Percentiles rank a stretch among this genome's conserved stretches.
These are phyloP conservation scores for Didymella pinodella DNA, from an alignment of 2,329 filamentous ascomycete species.

Conservation along the genomic window DNA sequence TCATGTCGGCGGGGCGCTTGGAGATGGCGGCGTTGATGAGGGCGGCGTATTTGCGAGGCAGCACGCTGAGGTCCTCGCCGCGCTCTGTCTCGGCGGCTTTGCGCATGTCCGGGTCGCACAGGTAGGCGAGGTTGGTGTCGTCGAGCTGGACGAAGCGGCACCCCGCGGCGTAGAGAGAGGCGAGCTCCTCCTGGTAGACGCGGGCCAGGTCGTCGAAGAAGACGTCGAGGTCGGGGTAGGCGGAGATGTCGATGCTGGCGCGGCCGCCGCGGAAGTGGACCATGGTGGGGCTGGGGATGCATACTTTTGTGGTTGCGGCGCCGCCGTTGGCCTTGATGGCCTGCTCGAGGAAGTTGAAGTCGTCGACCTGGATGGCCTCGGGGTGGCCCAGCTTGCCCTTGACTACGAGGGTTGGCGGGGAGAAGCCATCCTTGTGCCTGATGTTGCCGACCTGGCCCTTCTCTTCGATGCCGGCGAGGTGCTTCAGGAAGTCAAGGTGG, in stretches of 20 bases:
- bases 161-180: conserved; percentile 62
- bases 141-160: conserved; percentile 66
- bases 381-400: conserved; percentile 63
- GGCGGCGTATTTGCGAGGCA: conserved; percentile 62
- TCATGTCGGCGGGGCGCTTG: conserved; percentile 62
- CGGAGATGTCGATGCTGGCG: conserved; percentile 60
- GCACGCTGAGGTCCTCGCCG: conserved; percentile 59
- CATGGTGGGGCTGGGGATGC: conserved; percentile 67
- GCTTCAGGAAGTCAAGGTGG: conserved; percentile 66
- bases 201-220: conserved; percentile 65
- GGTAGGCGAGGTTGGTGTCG: conserved; percentile 67
- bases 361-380: conserved; percentile 63
- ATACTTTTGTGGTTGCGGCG: conserved; percentile 60
- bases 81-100: conserved; percentile 59
- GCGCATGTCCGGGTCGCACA: conserved; percentile 65
- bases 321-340: conserved; percentile 53
- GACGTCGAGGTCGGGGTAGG: conserved; percentile 63
- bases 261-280: conserved; percentile 66
- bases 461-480: conserved; percentile 62
- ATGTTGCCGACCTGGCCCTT: conserved; percentile 58
- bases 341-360: conserved; percentile 63
- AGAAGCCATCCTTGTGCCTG: conserved; percentile 55
- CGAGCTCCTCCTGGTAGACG: conserved; percentile 64
- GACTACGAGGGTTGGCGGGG: conserved; percentile 63
- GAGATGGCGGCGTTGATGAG: conserved; percentile 64